A percentile compares a stretch with the other conserved stretches of the same genome.
Evolutionary conservation across 1,284 basidiomycete genomes (phyloP).

Genomic region (Microstroma glucosiphilum): DNA sequence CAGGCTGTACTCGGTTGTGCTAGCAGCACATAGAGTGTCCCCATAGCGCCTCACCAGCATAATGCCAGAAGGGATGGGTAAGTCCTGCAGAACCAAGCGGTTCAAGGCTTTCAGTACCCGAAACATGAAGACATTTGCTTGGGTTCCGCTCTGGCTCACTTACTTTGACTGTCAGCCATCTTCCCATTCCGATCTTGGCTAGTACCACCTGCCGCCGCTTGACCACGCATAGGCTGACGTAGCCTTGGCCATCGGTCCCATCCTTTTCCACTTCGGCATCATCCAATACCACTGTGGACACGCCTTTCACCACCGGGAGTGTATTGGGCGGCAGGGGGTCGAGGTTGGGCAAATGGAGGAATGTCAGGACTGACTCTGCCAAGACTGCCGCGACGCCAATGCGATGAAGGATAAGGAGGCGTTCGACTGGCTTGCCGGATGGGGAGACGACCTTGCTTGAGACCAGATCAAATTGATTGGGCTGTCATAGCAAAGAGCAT

Average conservation of each 20-base stretch:
- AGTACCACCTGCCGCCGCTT: conserved; percentile 38
- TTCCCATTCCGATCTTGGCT: conserved; percentile 29
- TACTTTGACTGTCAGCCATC: conserved; percentile 30
- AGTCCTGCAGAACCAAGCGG: conserved; percentile 15
- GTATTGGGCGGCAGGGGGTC: conserved; percentile 8
- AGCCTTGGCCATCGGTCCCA: conserved; percentile 6
- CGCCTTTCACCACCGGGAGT: conserved; percentile 19
- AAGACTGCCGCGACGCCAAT: conserved; percentile 16
- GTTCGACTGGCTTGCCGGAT: conserved; percentile 18
- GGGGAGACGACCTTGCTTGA: conserved; percentile 9
- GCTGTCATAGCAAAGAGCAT: background rate
- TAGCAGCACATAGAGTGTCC: conserved; percentile 41
- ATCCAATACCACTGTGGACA: conserved; percentile 20
- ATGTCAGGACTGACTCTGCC: conserved; percentile 22
- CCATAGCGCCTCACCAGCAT: conserved; percentile 38
- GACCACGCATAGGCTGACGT: conserved; percentile 38
- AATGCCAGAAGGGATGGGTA: conserved; percentile 40
- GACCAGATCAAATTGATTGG: conserved; percentile 13
- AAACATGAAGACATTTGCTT: background rate
- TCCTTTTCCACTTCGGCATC: conserved; percentile 16
- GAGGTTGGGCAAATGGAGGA: conserved; percentile 19
- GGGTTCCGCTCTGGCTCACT: conserved; percentile 15
- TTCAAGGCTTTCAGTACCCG: background rate
- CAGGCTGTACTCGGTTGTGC: conserved; percentile 40
- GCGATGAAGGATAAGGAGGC: conserved; percentile 13